These are phyloP conservation scores for Coelastrella sp. DNA, from an alignment of 139 green algal species.

Conservation along the genomic window DNA sequence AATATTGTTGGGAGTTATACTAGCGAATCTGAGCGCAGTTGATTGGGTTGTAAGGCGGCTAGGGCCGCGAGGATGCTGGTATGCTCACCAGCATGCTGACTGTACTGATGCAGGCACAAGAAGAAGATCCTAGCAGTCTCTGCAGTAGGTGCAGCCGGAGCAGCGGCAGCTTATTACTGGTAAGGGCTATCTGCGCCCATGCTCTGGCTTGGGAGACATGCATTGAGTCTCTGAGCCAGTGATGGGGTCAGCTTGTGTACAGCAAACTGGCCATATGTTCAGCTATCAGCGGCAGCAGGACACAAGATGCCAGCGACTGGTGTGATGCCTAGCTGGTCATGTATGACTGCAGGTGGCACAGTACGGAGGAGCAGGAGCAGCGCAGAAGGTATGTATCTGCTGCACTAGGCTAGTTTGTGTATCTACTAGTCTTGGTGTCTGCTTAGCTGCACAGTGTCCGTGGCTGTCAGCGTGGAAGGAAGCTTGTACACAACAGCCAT, in stretches of 20 bases:
- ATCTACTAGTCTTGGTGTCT: background rate
- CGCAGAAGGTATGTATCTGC: background rate
- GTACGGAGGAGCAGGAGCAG: slow-evolving; percentile 25
- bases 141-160: slow-evolving; percentile 38
- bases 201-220: too few relatives aligned
- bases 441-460: background rate
- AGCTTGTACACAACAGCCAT: too few relatives aligned
- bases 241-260: too few relatives aligned
- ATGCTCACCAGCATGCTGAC: background rate
- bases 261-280: too few relatives aligned
- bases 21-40: background rate
- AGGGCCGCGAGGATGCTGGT: background rate
- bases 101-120: slow-evolving; percentile 31
- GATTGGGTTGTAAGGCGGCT: background rate
- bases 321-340: background rate
- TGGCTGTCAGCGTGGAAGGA: background rate
- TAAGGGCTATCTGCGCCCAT: background rate
- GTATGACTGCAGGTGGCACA: slow-evolving; percentile 24
- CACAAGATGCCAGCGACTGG: too few relatives aligned
- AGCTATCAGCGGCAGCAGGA: too few relatives aligned
- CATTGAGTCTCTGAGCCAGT: too few relatives aligned
- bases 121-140: slow-evolving; percentile 36
- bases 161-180: slow-evolving; percentile 52
- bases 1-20: background rate
- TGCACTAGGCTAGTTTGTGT: background rate